These are phyloP conservation scores for Irpex sp. DNA, from an alignment of 1,284 basidiomycete genomes.

Conservation along the genomic window DNA sequence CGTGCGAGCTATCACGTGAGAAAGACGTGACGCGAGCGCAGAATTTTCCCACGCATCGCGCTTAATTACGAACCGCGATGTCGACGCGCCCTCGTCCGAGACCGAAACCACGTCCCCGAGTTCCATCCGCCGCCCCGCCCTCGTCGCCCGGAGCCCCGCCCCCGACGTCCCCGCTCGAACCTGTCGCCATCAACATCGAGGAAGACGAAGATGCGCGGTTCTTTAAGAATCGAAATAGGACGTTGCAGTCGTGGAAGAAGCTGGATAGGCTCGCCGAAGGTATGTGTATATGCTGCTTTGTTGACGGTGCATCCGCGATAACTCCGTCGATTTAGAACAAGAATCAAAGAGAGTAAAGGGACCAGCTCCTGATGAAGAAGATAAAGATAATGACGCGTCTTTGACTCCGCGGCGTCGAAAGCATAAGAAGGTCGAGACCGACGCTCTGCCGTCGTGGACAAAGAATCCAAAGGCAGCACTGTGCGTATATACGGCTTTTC, in stretches of 20 bases:
- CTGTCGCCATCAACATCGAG: constrained; percentile 6
- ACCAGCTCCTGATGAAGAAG: constrained; percentile 19
- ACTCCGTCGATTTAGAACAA: constrained; percentile 6
- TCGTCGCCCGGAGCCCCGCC: constrained; percentile 17
- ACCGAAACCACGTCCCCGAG: constrained; percentile 41
- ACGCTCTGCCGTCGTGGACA: constrained; percentile 21
- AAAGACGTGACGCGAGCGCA: constrained; percentile 7
- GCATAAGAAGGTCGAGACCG: constrained; percentile 16
- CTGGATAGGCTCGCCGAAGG: constrained; percentile 49
- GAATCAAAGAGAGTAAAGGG: constrained; percentile 12
- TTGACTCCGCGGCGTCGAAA: constrained; percentile 35
- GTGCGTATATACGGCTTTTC: constrained; percentile 14
- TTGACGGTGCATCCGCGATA: not conserved
- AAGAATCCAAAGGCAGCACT: constrained; percentile 16
- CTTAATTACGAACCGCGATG: constrained; percentile 27
- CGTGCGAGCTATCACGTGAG: not conserved
- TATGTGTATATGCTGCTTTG: constrained; percentile 22
- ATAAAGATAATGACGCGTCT: constrained; percentile 19
- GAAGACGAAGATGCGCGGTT: constrained; percentile 62
- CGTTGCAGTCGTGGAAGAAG: constrained; percentile 49
- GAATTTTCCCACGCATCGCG: constrained; percentile 43
- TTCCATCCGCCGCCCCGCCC: constrained; percentile 15
- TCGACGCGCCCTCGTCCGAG: constrained; percentile 43
- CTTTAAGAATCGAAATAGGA: constrained; percentile 52
- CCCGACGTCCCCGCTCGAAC: not conserved